phyloP scores from a whole-genome alignment of 345 rosid species.

The Aquilaria sinensis region DNA sequence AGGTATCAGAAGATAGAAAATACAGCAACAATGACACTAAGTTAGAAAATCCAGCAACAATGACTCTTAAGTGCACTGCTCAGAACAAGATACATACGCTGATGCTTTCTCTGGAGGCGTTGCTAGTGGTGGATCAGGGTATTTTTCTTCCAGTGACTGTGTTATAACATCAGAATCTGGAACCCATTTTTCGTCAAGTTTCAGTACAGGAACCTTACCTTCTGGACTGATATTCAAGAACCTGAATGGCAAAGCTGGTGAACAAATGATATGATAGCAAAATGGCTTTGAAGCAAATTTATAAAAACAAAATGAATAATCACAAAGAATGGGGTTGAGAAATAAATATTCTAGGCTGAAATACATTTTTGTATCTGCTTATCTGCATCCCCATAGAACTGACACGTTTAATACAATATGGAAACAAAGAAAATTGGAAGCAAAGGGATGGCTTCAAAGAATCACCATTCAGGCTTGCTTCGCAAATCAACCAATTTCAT shows the following conservation, averaged over 20 bases:
- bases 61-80: too few species aligned
- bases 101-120: constrained; percentile 86
- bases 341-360: too few species aligned
- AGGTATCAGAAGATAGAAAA: neutral
- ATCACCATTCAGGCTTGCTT: constrained; percentile 92
- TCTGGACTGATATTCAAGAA: constrained; percentile 74
- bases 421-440: neutral
- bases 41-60: neutral
- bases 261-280: too few species aligned
- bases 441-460: constrained; percentile 3
- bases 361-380: neutral
- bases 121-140: constrained; percentile 69
- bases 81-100: constrained; percentile 37
- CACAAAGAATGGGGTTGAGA: too few species aligned
- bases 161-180: constrained; percentile 94
- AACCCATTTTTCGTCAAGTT: constrained; percentile 86
- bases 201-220: constrained; percentile 88
- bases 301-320: too few species aligned
- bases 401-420: neutral
- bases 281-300: too few species aligned
- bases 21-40: neutral
- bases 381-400: neutral
- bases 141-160: constrained; percentile 74
- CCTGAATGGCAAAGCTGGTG: constrained; percentile 26
- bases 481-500: constrained; percentile 78